phyloP scores from a whole-genome alignment of 2,329 filamentous ascomycete genomes.

The Ophiostoma montium region DNA sequence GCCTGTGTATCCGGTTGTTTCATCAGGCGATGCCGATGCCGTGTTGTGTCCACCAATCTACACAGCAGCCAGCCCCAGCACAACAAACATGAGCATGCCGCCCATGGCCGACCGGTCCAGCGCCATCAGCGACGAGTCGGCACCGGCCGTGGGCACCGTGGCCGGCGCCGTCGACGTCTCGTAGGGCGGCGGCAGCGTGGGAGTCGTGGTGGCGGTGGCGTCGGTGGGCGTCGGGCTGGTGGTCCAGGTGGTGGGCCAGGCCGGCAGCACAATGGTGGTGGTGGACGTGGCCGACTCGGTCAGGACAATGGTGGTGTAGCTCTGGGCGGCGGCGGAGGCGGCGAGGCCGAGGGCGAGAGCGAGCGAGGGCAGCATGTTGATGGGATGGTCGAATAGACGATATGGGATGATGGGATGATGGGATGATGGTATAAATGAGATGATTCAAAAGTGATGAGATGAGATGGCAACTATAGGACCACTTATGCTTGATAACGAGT shows the following conservation, averaged over 20 bases:
- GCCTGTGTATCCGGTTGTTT: neutral
- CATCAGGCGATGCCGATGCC: neutral
- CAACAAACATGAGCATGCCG: conserved; percentile 9
- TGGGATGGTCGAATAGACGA: neutral
- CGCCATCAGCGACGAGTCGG: conserved; percentile 5
- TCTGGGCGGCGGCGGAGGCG: conserved; percentile 4
- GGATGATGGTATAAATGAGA: neutral
- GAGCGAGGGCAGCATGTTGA: conserved; percentile 1
- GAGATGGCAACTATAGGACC: too few relatives aligned
- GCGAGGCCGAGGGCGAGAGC: neutral
- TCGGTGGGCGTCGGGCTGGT: neutral
- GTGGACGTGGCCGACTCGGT: conserved; percentile 10
- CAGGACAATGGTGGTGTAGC: conserved; percentile 9
- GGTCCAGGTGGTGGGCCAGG: conserved; percentile 8
- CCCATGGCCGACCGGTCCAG: conserved; percentile 12
- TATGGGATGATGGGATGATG: neutral
- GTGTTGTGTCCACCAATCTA: conserved; percentile 1
- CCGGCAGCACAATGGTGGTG: conserved; percentile 10
- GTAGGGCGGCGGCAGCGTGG: neutral
- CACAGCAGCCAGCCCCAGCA: conserved; percentile 12
- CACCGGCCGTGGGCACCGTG: conserved; percentile 13
- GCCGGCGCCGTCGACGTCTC: conserved; percentile 3
- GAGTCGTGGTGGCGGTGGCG: neutral
- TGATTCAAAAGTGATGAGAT: neutral
- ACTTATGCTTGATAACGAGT: too few relatives aligned